Base-by-base conservation (phyloP, 2,329 filamentous ascomycete species). In the Talaromyces sp. region DNA sequence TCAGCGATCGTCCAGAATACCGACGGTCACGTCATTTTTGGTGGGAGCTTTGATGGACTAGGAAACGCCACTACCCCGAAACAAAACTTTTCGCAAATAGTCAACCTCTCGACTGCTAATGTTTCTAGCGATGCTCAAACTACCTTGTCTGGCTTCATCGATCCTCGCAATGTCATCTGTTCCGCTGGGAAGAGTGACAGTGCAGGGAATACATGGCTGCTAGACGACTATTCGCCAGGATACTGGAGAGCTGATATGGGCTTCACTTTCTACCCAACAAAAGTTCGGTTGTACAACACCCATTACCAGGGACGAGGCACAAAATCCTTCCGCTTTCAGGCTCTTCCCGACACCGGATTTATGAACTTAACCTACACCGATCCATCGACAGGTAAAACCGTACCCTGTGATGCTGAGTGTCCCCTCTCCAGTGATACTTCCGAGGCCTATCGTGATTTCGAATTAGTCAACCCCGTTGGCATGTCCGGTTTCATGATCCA, bases 291-390 rank as follows among this genome's bases (percentile, higher is more conserved):
- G 27, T 92, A 90, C 81, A 99, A 99, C 77, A 95, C 93, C 2
- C 87, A 90, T 67, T 82, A 87, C 58, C 86, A 95, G 68, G 92
- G 90, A 57, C 88, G 92, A 65, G 93, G 95, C 32, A 96, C 93
- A 32, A 90, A 91, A 78, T 90, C 89, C 0, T 99, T 91, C 79
- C 87, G 92, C 62, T 96, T 92, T 72, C 91, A 91, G 25, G 91
- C 92, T 19, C 80, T 93, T 62, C 93, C 93, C 5, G 86, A 93
- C 70, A 88, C 90, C 65, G 95, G 95, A 58, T 97, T 99, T 73
- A 91, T 99, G 87, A 97, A 98, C 76, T 83, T 99, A 71, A 96
- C 92, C 42, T 98, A 95, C 69, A 87, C 88, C 65, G 92, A 98
- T 70, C 88, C 89, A 27, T 79, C 73, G 44, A 89, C 85, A 1